Evolutionary conservation across 176 grass and related monocot genomes (phyloP), one percentile per base, ranked within the genome.

Genomic region (Saccharum spontaneum): DNA sequence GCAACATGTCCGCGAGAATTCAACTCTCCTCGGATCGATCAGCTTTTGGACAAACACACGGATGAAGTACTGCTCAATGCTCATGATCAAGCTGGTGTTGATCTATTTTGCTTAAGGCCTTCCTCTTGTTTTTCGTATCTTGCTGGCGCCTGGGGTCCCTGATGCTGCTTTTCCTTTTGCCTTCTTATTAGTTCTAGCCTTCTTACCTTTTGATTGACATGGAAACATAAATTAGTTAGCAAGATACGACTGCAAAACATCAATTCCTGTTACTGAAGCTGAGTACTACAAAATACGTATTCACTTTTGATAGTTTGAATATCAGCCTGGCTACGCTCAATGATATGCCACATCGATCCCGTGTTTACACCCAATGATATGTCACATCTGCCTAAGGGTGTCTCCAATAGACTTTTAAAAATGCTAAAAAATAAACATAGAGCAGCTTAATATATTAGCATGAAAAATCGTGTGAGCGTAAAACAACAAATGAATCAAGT

Each of bases 141-240:
- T 73, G 16, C 34, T n/a, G 41, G 34, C 10, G 15, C 39, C 3
- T 73, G 38, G 18, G 15, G 33, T 41, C 48, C 44, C 13, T 73
- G 10, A 20, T 59, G 34, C 20, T 10, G n/a, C 8, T 26, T 82
- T 59, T n/a, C 15, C n/a, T 59, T 28, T 48, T 67, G 17, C 18
- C 40, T 31, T 28, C 40, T 79, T 38, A 33, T 44, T 26, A 79
- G 15, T 10, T 79, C 31, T 65, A 65, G 8, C 8, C 38, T 66
- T 79, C 24, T 79, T 67, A 22, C 14, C 59, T 79, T 49, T 68
- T 80, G 62, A 34, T 80, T 50, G 14, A 23, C 30, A 81, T 37
- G 20, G 16, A 33, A 80, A 46, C 17, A 76, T 48, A 22, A 67
- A 49, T 34, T 8, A 80, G 15, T 80, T 48, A 80, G 24, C 36